phyloP scores from a whole-genome alignment of 305 asterid genomes.

The Euphrasia arctica region DNA sequence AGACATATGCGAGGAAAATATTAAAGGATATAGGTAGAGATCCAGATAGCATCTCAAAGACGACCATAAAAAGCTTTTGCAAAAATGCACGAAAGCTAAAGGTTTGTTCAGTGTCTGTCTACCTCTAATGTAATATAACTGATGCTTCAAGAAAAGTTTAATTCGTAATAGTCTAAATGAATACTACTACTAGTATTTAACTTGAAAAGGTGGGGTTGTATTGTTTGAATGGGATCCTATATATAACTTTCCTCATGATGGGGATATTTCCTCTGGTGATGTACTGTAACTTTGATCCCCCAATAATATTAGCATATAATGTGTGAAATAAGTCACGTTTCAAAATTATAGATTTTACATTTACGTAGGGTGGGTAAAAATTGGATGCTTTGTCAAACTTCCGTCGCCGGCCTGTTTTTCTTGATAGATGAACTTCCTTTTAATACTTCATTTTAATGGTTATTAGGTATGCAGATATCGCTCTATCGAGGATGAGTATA shows the following conservation, averaged over 20 bases:
- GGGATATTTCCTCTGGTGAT: slow-evolving; percentile 2
- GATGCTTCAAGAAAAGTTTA: slow-evolving; percentile 1
- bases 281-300: slow-evolving; percentile 4
- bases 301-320: slow-evolving; percentile 4
- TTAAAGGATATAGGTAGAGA: slow-evolving; percentile 82
- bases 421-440: slow-evolving; percentile 19
- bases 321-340: neutral
- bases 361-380: neutral
- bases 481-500: slow-evolving; percentile 81
- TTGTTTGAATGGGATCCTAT: slow-evolving; percentile 5
- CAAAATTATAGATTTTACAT: neutral
- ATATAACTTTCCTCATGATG: neutral
- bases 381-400: slow-evolving; percentile 17
- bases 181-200: neutral
- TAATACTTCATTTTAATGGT: slow-evolving; percentile 1
- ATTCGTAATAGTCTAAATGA: slow-evolving; percentile 6
- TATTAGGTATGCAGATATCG: slow-evolving; percentile 87
- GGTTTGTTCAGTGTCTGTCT: slow-evolving; percentile 40
- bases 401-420: slow-evolving; percentile 7
- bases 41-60: slow-evolving; percentile 75
- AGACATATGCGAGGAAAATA: slow-evolving; percentile 52
- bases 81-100: slow-evolving; percentile 88
- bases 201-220: neutral
- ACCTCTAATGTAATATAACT: slow-evolving; percentile 1
- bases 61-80: slow-evolving; percentile 74